Evolutionary conservation across 208 protist genomes (phyloP).

Genomic region (Trypanosoma platydactyli): DNA sequence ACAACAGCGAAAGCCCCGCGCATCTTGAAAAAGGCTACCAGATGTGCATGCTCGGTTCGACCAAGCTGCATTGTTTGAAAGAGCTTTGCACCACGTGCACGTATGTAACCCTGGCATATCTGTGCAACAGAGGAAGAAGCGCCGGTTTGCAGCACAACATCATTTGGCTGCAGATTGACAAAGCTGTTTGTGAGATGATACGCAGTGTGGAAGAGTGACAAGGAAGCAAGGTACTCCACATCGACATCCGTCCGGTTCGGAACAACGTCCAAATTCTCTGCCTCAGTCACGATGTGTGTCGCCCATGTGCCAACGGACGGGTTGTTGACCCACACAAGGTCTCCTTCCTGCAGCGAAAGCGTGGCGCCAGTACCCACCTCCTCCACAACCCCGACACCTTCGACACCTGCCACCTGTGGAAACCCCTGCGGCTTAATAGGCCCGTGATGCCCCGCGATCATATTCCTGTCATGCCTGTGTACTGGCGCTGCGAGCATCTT

Average conservation of each 20-base stretch:
- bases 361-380: constrained; percentile 84
- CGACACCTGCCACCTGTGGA: constrained; percentile 58
- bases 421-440: constrained; percentile 32
- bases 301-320: constrained; percentile 89
- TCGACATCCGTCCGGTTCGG: constrained; percentile 89
- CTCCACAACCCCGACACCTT: constrained; percentile 96
- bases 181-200: constrained; percentile 95
- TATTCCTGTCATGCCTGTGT: constrained; percentile 96
- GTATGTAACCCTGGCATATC: constrained; percentile 88
- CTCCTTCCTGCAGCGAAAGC: constrained; percentile 76
- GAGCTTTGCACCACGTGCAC: constrained; percentile 84
- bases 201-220: constrained; percentile 96
- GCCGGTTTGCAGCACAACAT: constrained; percentile 86
- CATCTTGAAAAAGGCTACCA: constrained; percentile 83
- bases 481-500: constrained; percentile 96
- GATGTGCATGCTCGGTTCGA: constrained; percentile 83
- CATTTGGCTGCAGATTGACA: constrained; percentile 88
- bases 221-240: constrained; percentile 91
- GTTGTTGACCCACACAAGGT: constrained; percentile 94
- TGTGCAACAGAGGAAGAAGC: constrained; percentile 85
- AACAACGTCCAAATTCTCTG: constrained; percentile 83
- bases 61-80: constrained; percentile 91
- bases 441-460: constrained; percentile 90
- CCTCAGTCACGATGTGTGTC: constrained; percentile 87
- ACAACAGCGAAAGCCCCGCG: constrained; percentile 83